Evolutionary conservation across 192 early-diverging fungal genomes (phyloP).

Genomic region (Coemansia sp.): DNA sequence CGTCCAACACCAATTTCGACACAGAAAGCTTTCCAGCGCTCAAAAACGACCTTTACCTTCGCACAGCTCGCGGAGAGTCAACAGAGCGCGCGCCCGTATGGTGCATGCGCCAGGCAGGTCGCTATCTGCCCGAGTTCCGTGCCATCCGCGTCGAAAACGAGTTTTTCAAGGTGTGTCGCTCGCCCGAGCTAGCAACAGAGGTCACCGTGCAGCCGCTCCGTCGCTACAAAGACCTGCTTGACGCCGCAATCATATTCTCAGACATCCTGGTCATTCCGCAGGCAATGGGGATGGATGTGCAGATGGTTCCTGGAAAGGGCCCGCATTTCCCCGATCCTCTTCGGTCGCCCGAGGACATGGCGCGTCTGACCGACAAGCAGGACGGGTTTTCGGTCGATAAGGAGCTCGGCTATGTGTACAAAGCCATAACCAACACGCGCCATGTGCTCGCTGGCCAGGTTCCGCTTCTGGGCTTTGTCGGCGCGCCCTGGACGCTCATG

Average conservation of each 20-base stretch:
- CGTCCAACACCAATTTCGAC: conserved; percentile 30
- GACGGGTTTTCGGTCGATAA: conserved; percentile 57
- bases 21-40: conserved; percentile 71
- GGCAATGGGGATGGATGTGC: conserved; percentile 89
- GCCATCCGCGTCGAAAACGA: conserved; percentile 76
- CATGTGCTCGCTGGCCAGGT: conserved; percentile 77
- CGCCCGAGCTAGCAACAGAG: conserved; percentile 85
- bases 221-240: conserved; percentile 82
- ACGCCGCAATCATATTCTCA: conserved; percentile 97
- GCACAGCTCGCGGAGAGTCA: conserved; percentile 75
- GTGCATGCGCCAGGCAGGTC: conserved; percentile 98
- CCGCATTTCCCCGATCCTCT: conserved; percentile 88
- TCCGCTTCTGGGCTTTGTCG: conserved; percentile 93
- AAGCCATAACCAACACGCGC: conserved; percentile 91
- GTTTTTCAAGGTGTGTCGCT: conserved; percentile 94
- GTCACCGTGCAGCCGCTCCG: conserved; percentile 98
- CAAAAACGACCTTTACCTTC: conserved; percentile 87
- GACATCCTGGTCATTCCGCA: conserved; percentile 98
- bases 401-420: conserved; percentile 86
- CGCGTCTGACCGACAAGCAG: conserved; percentile 63
- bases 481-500: conserved; percentile 98
- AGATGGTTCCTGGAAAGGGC: conserved; percentile 89
- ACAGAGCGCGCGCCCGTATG: conserved; percentile 85
- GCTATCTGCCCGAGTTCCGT: conserved; percentile 96
- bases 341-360: conserved; percentile 64